Base-by-base conservation (phyloP, 1,284 basidiomycete genomes). In the Phlebopus sp. region DNA sequence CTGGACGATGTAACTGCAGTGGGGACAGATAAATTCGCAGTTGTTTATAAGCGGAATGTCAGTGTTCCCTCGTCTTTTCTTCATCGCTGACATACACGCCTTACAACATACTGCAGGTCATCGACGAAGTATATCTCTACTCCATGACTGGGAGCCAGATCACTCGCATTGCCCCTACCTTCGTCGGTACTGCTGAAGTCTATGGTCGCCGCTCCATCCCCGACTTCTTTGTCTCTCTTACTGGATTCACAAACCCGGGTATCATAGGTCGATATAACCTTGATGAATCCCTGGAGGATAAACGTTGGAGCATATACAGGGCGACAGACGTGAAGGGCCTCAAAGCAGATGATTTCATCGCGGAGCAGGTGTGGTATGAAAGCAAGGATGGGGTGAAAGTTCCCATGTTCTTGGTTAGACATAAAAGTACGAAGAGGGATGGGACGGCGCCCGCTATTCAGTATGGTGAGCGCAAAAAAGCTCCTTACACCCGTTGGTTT, bases 351-450 rank as follows among this genome's bases (percentile, higher is more conserved):
- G 87, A 92, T 43, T 94, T 92, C 60, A 73, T 80, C 8, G 76
- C 81, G 23, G 76, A 79, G 55, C 91, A 93, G 68, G 81, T 89
- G 9, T 91, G 89, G 82, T 91, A 84, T 58, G 64, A 72, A 17
- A 84, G 82, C 67, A 88, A 87, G 63, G 92, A 94, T 59, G 89
- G 90, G 0, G 92, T 90, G 2, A 78, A 75, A 42, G 75, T 94
- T 29, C 90, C 91, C 2, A 92, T 94, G 89, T 94, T 92, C 61
- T 77, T 94, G 49, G 89, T 92, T 25, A 77, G 82, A 42, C 86
- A 86, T 60, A 87, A 87, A 62, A 76, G 75, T 18, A 87, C 85
- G 15, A 71, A 76, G 55, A 73, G 81, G 45, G 86, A 93, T 56
- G 90, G 90, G 8, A 85, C 82, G 0, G 87, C 89, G 0, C 83